These are phyloP conservation scores for Teunomyces tritomae DNA, from an alignment of 805 yeast species.

Conservation along the genomic window DNA sequence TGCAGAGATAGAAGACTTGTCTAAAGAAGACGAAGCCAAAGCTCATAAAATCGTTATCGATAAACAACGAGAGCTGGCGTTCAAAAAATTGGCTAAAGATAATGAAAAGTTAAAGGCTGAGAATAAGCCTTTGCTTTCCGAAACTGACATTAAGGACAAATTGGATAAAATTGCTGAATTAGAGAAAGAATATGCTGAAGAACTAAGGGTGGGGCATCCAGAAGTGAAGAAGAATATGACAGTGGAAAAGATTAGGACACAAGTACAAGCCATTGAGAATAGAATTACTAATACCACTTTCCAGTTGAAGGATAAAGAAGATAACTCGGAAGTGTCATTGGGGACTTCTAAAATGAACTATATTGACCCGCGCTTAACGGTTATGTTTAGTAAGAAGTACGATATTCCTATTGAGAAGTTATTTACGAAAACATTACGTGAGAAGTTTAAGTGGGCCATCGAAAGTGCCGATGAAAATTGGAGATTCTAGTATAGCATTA, in stretches of 20 bases:
- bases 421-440: constrained; percentile 86
- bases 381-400: constrained; percentile 80
- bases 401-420: constrained; percentile 89
- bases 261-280: constrained; percentile 68
- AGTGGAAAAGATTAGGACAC: constrained; percentile 69
- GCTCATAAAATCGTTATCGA: constrained; percentile 61
- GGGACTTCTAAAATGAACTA: constrained; percentile 93
- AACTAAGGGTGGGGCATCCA: constrained; percentile 56
- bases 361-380: constrained; percentile 91
- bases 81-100: constrained; percentile 69
- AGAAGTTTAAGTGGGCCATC: constrained; percentile 94
- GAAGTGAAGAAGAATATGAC: constrained; percentile 50
- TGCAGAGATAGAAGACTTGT: constrained; percentile 63
- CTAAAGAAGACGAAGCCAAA: constrained; percentile 58
- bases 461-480: constrained; percentile 86
- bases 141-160: constrained; percentile 57
- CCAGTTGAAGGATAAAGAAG: constrained; percentile 88
- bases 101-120: constrained; percentile 69
- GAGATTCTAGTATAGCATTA: constrained; percentile 53
- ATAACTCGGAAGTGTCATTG: constrained; percentile 87
- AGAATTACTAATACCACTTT: constrained; percentile 66
- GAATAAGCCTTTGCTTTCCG: constrained; percentile 49
- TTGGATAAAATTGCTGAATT: constrained; percentile 53
- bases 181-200: constrained; percentile 51
- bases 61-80: constrained; percentile 62